phyloP scores from a whole-genome alignment of 1,284 basidiomycete species.

The Ustilago tritici region DNA sequence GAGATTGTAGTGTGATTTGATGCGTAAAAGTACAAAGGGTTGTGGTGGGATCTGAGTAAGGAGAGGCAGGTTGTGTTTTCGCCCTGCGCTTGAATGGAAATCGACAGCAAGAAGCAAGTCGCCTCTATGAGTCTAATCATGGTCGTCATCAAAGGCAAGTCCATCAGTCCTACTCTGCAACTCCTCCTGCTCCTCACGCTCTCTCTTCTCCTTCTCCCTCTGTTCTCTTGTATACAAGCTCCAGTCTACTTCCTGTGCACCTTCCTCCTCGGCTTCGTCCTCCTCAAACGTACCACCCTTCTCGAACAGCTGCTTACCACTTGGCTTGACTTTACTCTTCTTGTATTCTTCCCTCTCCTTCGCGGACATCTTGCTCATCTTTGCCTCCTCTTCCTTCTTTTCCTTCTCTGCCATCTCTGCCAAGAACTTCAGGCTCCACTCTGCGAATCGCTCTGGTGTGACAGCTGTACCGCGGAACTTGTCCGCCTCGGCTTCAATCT shows the following conservation, averaged over 20 bases:
- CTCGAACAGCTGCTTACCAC: conserved; percentile 73
- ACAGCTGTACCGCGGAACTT: conserved; percentile 90
- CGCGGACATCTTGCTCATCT: conserved; percentile 77
- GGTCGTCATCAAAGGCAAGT: conserved; percentile 48
- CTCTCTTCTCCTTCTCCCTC: conserved; percentile 58
- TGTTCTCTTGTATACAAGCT: conserved; percentile 61
- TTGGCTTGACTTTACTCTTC: conserved; percentile 76
- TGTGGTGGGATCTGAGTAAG: not conserved
- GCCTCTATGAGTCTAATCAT: conserved; percentile 7
- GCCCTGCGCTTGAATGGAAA: no score
- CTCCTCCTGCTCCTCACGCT: conserved; percentile 54
- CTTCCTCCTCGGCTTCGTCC: conserved; percentile 52
- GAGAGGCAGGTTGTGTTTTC: no score
- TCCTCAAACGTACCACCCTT: conserved; percentile 55
- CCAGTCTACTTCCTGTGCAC: conserved; percentile 64
- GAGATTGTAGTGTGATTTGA: conserved; percentile 6
- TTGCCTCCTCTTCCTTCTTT: conserved; percentile 83
- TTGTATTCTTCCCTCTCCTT: conserved; percentile 92
- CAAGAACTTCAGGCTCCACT: conserved; percentile 83
- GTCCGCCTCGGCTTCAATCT: conserved; percentile 86
- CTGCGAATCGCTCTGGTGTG: conserved; percentile 81
- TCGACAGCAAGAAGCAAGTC: not conserved
- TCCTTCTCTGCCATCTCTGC: conserved; percentile 71
- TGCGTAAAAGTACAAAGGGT: conserved; percentile 41
- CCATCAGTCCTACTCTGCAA: conserved; percentile 29